These are phyloP conservation scores for Termitomyces sp. DNA, from an alignment of 768 basidiomycete species.

Conservation along the genomic window DNA sequence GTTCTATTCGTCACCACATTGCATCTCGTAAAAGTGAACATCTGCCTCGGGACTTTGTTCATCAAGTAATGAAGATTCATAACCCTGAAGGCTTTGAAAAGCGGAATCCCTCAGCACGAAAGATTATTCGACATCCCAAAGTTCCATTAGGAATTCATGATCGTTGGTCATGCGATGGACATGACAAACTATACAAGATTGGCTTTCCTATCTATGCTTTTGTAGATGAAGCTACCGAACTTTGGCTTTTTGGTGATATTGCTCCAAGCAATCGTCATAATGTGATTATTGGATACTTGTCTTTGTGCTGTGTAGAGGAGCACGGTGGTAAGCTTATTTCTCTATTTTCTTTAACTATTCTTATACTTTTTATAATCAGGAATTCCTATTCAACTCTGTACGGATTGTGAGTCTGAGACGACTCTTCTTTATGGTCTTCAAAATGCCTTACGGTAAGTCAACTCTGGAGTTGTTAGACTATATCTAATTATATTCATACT, in stretches of 20 bases:
- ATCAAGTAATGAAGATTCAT: too few relatives aligned
- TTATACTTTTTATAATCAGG: background rate
- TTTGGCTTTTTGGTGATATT: constrained; percentile 9
- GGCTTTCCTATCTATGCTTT: constrained; percentile 32
- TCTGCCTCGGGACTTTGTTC: background rate
- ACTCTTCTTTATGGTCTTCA: constrained; percentile 22
- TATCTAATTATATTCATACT: too few relatives aligned
- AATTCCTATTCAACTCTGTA: constrained; percentile 11
- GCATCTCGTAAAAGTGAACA: background rate
- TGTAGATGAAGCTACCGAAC: constrained; percentile 4
- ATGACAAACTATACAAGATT: constrained; percentile 20
- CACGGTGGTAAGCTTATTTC: constrained; percentile 21
- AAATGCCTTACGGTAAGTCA: too few relatives aligned
- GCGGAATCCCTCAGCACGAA: background rate
- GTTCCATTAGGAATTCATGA: background rate
- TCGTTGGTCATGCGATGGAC: background rate
- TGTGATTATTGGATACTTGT: constrained; percentile 16
- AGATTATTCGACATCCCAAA: constrained; percentile 28
- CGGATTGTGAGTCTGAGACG: constrained; percentile 33
- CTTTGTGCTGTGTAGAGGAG: constrained; percentile 22
- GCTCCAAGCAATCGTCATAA: constrained; percentile 6
- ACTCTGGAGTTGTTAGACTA: too few relatives aligned
- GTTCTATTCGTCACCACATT: background rate
- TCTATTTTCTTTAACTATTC: background rate
- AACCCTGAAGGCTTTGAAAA: background rate